Percentiles rank a stretch among this genome's conserved stretches.
Conservation (phyloP, 768 basidiomycete genomes). For the Phaffia australis region DNA sequence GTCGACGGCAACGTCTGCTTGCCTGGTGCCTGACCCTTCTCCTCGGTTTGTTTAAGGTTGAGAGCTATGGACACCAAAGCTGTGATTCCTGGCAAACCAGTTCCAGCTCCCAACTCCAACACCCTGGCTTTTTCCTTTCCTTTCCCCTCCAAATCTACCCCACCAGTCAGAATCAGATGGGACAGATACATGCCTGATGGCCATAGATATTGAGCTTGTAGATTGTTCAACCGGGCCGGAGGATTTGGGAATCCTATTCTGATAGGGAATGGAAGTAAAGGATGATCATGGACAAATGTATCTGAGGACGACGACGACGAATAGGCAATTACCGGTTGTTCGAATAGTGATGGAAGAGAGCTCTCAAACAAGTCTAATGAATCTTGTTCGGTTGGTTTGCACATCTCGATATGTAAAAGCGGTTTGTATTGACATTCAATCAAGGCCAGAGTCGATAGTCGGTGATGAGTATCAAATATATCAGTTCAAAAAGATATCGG, state of each 20-base stretch:
- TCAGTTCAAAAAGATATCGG: too few relatives aligned
- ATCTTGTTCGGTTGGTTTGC: too few relatives aligned
- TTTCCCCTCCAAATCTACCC: neutral
- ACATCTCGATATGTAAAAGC: too few relatives aligned
- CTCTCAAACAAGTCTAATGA: constrained; percentile 2
- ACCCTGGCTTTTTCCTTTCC: neutral
- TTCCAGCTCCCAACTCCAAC: neutral
- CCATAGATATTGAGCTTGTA: constrained; percentile 18
- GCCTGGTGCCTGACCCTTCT: constrained; percentile 4
- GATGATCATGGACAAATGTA: neutral
- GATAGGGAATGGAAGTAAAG: neutral
- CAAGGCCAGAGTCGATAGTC: too few relatives aligned
- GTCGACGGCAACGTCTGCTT: neutral
- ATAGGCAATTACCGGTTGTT: constrained; percentile 14
- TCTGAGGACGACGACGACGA: neutral
- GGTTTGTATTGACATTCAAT: too few relatives aligned
- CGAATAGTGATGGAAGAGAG: constrained; percentile 10
- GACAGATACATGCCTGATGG: constrained; percentile 17
- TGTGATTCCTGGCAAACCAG: too few relatives aligned
- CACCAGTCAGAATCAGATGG: constrained; percentile 6
- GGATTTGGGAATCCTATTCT: constrained; percentile 1
- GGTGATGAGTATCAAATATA: too few relatives aligned
- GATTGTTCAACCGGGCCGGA: constrained; percentile 2
- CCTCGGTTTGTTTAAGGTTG: neutral
- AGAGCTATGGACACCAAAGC: neutral